A percentile compares a stretch with the other conserved stretches of the same genome.
Conservation (phyloP, 768 basidiomycete species). For the Lactarius hengduanensis region DNA sequence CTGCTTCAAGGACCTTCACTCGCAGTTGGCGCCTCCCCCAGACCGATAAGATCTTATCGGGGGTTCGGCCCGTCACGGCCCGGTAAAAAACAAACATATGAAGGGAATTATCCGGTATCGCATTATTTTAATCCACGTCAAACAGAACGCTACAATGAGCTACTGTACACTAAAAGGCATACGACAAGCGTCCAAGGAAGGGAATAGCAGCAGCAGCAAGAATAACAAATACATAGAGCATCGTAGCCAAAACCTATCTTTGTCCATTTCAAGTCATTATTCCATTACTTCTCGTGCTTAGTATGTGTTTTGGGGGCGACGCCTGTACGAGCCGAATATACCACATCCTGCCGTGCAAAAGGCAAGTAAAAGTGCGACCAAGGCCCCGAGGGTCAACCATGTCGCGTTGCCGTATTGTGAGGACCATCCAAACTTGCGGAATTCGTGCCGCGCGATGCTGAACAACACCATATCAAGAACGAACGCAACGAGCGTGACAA, state of each 20-base stretch:
- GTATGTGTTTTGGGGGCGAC: constrained; percentile 32
- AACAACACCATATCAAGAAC: constrained; percentile 81
- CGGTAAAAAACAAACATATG: background rate
- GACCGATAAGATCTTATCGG: background rate
- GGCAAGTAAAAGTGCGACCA: constrained; percentile 61
- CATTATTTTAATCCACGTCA: background rate
- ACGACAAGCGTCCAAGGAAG: background rate
- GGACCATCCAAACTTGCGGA: constrained; percentile 46
- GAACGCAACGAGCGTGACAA: constrained; percentile 67
- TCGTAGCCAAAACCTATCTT: background rate
- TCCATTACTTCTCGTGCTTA: constrained; percentile 17
- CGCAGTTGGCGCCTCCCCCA: background rate
- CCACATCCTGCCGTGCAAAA: constrained; percentile 68
- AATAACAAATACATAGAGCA: constrained; percentile 6
- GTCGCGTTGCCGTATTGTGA: constrained; percentile 76
- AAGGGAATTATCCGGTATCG: background rate
- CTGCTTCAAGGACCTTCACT: no score
- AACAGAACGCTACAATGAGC: background rate
- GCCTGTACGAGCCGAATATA: constrained; percentile 63
- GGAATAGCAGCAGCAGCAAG: background rate
- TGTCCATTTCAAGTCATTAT: background rate
- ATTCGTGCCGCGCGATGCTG: constrained; percentile 60
- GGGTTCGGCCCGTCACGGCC: background rate
- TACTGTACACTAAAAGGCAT: background rate
- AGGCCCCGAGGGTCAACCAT: constrained; percentile 78